A percentile compares a stretch with the other conserved stretches of the same genome.
phyloP scores from a whole-genome alignment of 2,329 filamentous ascomycete species.

The Xylariaceae sp. region DNA sequence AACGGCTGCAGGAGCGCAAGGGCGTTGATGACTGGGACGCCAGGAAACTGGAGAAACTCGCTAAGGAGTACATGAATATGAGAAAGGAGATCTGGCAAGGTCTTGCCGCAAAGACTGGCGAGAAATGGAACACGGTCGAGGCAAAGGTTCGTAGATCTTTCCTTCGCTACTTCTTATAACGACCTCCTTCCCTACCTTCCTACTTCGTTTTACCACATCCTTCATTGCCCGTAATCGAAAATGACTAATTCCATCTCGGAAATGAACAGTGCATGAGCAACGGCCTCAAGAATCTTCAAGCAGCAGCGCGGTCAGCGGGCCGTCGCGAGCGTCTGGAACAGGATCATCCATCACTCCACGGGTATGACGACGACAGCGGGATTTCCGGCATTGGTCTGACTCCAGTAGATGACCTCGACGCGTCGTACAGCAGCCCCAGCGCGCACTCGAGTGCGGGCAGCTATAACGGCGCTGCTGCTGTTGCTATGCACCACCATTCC shows the following conservation, averaged over 20 bases:
- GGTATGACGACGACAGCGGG: constrained; percentile 67
- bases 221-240: not conserved
- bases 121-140: constrained; percentile 73
- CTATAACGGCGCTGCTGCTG: constrained; percentile 27
- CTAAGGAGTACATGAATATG: constrained; percentile 73
- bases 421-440: constrained; percentile 52
- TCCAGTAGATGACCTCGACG: constrained; percentile 56
- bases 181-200: not conserved
- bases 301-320: constrained; percentile 61
- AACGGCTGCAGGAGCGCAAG: constrained; percentile 73
- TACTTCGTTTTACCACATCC: not conserved
- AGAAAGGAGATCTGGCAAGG: constrained; percentile 78
- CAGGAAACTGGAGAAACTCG: constrained; percentile 68
- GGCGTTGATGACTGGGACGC: constrained; percentile 76
- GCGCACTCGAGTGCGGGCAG: constrained; percentile 39
- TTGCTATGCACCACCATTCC: constrained; percentile 17
- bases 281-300: constrained; percentile 75
- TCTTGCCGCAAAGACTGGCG: constrained; percentile 69
- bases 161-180: not conserved
- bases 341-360: constrained; percentile 38
- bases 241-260: not conserved
- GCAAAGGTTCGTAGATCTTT: constrained; percentile 47
- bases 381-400: constrained; percentile 60
- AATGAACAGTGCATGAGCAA: constrained; percentile 70
- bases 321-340: constrained; percentile 60